Percentiles rank a stretch among this genome's conserved stretches.
Conservation (phyloP, 2,329 filamentous ascomycete genomes). For the Fusarium sp. region DNA sequence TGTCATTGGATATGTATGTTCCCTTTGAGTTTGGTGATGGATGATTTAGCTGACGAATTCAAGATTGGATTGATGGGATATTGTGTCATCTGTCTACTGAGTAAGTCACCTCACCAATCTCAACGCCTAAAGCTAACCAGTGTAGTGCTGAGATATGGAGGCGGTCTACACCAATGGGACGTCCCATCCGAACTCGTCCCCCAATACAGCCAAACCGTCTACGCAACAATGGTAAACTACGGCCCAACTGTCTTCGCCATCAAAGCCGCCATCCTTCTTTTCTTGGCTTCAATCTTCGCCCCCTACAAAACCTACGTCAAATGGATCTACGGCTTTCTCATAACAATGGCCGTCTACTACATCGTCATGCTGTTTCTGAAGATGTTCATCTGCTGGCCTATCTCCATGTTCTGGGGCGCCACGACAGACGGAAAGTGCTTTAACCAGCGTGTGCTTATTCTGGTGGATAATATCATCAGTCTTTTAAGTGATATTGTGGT, state of each 20-base stretch:
- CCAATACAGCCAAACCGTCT: conserved; percentile 26
- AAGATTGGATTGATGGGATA: conserved; percentile 33
- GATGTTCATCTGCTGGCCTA: conserved; percentile 26
- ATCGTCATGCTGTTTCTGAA: conserved; percentile 23
- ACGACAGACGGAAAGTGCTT: conserved; percentile 22
- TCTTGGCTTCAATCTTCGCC: conserved; percentile 19
- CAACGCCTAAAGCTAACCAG: fast-evolving
- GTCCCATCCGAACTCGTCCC: conserved; percentile 20
- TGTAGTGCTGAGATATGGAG: conserved; percentile 19
- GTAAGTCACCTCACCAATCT: neutral
- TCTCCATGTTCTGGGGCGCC: conserved; percentile 27
- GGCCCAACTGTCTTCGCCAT: conserved; percentile 32
- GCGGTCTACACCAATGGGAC: conserved; percentile 29
- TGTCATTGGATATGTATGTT: conserved; percentile 17
- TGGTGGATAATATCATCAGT: conserved; percentile 32
- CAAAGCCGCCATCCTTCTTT: conserved; percentile 27
- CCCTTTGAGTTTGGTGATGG: too few relatives aligned
- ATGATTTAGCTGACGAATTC: too few relatives aligned
- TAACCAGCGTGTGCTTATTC: conserved; percentile 19
- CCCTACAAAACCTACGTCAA: conserved; percentile 31
- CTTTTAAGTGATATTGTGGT: conserved; percentile 28
- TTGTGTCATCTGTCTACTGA: conserved; percentile 19
- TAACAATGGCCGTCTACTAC: conserved; percentile 23
- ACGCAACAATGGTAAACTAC: conserved; percentile 33
- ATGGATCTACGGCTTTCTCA: conserved; percentile 27